A percentile compares a stretch with the other conserved stretches of the same genome.
Conservation (phyloP, 257 asterid genomes). For the Parsonsia alboflavescens region DNA sequence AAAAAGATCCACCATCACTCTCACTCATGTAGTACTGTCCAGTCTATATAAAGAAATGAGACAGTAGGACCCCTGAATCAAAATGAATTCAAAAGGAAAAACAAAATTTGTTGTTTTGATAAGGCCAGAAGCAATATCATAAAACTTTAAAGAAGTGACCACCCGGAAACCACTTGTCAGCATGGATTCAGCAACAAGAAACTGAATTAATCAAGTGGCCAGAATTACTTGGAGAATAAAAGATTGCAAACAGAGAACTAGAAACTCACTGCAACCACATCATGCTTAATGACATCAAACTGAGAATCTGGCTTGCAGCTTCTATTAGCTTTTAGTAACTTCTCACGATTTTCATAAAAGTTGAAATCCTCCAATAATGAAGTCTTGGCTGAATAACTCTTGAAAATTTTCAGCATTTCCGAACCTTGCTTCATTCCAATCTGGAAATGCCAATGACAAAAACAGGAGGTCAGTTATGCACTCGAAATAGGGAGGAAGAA, state of each 20-base stretch:
- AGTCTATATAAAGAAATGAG: too few relatives aligned
- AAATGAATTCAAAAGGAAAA: neutral
- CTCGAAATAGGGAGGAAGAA: neutral
- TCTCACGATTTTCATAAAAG: slow-evolving; percentile 72
- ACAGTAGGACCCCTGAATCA: too few relatives aligned
- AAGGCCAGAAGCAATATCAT: neutral
- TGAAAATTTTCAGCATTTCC: slow-evolving; percentile 74
- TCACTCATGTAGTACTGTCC: too few relatives aligned
- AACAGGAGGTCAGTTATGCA: neutral
- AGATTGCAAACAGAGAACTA: slow-evolving; percentile 30
- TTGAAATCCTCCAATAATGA: slow-evolving; percentile 60
- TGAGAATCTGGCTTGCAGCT: neutral
- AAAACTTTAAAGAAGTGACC: neutral
- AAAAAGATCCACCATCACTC: neutral
- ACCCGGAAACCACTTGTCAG: too few relatives aligned
- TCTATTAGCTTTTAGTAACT: slow-evolving; percentile 15
- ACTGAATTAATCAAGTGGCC: neutral
- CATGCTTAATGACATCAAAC: slow-evolving; percentile 17
- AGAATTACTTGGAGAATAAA: neutral
- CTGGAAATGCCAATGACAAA: slow-evolving; percentile 25
- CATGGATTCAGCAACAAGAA: neutral
- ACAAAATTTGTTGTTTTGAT: too few relatives aligned
- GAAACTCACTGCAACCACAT: slow-evolving; percentile 8
- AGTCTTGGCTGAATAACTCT: slow-evolving; percentile 48
- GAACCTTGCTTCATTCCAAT: slow-evolving; percentile 62